Evolutionary conservation across 306 rosid genomes (phyloP).

Genomic region (Hippophae gyantsensis): DNA sequence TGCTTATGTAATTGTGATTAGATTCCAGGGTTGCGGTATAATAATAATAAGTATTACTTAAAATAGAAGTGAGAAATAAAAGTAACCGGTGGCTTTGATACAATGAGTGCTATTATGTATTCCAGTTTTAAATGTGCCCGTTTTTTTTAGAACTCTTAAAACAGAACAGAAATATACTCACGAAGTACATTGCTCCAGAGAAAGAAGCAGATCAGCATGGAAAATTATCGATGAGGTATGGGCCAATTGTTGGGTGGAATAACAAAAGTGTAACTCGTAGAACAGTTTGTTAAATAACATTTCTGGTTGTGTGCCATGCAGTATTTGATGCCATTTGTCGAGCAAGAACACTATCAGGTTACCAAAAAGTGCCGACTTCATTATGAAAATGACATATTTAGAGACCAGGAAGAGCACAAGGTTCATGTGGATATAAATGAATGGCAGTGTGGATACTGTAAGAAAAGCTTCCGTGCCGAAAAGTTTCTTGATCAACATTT

Average conservation of each 20-base stretch:
- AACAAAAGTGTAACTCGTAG: conserved; percentile 3
- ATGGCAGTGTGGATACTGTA: conserved; percentile 96
- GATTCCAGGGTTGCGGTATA: too few species aligned
- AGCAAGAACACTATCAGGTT: conserved; percentile 54
- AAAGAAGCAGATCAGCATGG: conserved; percentile 77
- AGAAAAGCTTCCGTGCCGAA: conserved; percentile 83
- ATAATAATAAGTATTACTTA: neutral
- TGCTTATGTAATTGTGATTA: neutral
- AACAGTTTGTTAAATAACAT: conserved; percentile 15
- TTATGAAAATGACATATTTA: conserved; percentile 67
- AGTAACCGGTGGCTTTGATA: neutral
- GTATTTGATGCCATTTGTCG: conserved; percentile 86
- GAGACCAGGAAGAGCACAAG: conserved; percentile 89
- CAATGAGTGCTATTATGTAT: conserved; percentile 6
- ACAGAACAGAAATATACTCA: conserved; percentile 40
- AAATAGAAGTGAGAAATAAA: neutral
- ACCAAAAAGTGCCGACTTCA: conserved; percentile 63
- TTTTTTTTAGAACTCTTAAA: conserved; percentile 27
- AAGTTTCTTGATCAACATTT: conserved; percentile 90
- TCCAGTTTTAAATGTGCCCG: conserved; percentile 8
- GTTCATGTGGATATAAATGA: conserved; percentile 55
- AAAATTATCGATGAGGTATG: conserved; percentile 60
- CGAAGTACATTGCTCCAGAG: conserved; percentile 83
- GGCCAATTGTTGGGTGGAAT: conserved; percentile 4
- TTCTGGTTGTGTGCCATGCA: conserved; percentile 26